Evolutionary conservation across 345 rosid genomes (phyloP).

Genomic region (Salix viminalis): DNA sequence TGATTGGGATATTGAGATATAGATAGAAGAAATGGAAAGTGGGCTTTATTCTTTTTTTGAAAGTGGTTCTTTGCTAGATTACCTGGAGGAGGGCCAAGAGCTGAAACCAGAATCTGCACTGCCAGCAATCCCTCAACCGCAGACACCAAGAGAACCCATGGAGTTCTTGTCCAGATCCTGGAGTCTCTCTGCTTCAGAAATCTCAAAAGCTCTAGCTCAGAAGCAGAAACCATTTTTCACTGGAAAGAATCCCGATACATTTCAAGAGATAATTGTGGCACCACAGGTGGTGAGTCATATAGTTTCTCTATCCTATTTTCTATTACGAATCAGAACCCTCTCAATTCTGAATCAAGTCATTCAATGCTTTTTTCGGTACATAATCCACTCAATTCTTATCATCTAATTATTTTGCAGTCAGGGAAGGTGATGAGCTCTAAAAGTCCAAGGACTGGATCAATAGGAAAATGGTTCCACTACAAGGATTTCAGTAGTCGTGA

Average conservation of each 20-base stretch:
- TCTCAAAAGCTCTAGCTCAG: conserved; percentile 81
- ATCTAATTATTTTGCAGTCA: conserved; percentile 31
- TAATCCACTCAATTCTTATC: not conserved
- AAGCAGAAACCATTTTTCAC: conserved; percentile 49
- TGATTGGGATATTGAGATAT: not conserved
- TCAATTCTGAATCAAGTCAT: not conserved
- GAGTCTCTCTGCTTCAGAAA: conserved; percentile 87
- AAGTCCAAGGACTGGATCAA: conserved; percentile 48
- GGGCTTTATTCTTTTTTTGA: conserved; percentile 47
- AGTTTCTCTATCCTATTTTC: not conserved
- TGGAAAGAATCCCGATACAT: conserved; percentile 25
- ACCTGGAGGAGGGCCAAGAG: conserved; percentile 54
- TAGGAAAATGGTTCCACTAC: conserved; percentile 84
- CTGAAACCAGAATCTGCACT: conserved; percentile 30
- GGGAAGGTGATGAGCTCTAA: conserved; percentile 48
- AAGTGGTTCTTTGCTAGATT: conserved; percentile 38
- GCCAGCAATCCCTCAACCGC: conserved; percentile 64
- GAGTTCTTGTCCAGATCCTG: conserved; percentile 92
- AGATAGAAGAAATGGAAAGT: conserved; percentile 43
- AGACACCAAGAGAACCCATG: conserved; percentile 87
- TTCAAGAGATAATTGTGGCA: conserved; percentile 38
- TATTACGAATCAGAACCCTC: not conserved
- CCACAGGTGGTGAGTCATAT: conserved; percentile 41
- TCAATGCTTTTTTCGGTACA: not conserved
- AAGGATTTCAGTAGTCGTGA: conserved; percentile 40